phyloP scores from a whole-genome alignment of 2,329 filamentous ascomycete genomes.

The Tolypocladium paradoxum region DNA sequence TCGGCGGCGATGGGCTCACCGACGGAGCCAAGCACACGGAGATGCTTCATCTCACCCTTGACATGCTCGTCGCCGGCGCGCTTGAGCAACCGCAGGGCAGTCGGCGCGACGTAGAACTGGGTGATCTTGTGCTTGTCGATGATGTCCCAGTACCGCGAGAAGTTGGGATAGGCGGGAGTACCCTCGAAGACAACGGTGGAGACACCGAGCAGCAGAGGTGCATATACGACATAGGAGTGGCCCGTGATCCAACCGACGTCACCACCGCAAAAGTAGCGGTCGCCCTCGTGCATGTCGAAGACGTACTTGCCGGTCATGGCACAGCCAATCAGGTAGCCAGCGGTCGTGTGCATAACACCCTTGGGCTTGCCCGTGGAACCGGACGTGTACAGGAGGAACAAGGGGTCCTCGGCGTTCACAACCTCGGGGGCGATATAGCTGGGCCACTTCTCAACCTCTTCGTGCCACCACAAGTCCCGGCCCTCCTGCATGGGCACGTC shows the following conservation, averaged over 20 bases:
- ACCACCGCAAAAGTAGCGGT: constrained; percentile 94
- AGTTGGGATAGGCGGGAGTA: constrained; percentile 93
- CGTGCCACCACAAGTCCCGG: constrained; percentile 96
- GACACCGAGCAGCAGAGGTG: constrained; percentile 83
- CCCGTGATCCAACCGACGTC: constrained; percentile 99
- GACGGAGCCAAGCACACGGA: constrained; percentile 86
- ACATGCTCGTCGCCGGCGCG: constrained; percentile 90
- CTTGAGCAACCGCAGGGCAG: constrained; percentile 85
- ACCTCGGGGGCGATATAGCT: constrained; percentile 80
- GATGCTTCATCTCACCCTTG: constrained; percentile 76
- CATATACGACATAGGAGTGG: constrained; percentile 97
- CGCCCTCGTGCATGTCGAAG: constrained; percentile 91
- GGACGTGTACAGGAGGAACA: constrained; percentile 96
- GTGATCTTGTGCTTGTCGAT: constrained; percentile 92
- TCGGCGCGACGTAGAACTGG: constrained; percentile 97
- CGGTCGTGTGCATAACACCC: constrained; percentile 97
- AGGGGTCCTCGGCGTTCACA: constrained; percentile 87
- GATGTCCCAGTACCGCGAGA: constrained; percentile 98
- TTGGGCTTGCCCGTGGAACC: constrained; percentile 98
- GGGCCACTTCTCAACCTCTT: constrained; percentile 95
- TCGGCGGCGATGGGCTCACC: constrained; percentile 96
- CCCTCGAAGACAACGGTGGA: constrained; percentile 96
- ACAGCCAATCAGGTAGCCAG: constrained; percentile 86
- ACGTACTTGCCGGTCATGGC: constrained; percentile 96
- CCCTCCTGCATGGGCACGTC: constrained; percentile 85